Percentiles rank a stretch among this genome's conserved stretches.
These are phyloP conservation scores for Jasminum sambac DNA, from an alignment of 257 asterid genomes.

Conservation along the genomic window DNA sequence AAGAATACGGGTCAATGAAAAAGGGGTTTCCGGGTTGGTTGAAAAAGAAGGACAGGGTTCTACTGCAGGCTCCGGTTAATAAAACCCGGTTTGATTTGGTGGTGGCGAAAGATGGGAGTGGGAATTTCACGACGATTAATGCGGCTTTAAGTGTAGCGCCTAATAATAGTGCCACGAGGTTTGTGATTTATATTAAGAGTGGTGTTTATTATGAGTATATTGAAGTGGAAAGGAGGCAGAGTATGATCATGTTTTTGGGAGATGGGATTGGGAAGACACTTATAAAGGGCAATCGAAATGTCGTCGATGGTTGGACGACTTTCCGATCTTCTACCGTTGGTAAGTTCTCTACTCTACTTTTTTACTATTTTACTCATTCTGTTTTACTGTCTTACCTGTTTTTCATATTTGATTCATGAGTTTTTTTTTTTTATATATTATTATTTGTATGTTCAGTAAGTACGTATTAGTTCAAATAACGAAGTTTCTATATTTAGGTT, in stretches of 20 bases:
- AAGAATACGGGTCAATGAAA: constrained; percentile 42
- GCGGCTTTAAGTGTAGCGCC: constrained; percentile 74
- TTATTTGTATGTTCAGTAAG: too few species aligned
- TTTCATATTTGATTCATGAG: too few species aligned
- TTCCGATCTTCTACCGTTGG: constrained; percentile 91
- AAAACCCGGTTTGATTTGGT: constrained; percentile 40
- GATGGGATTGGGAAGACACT: constrained; percentile 88
- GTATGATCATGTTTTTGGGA: constrained; percentile 67
- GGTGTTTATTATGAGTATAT: constrained; percentile 91
- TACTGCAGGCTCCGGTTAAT: constrained; percentile 56
- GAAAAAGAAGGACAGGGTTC: constrained; percentile 48
- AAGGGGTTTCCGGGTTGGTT: constrained; percentile 74
- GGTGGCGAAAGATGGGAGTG: constrained; percentile 87
- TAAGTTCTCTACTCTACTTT: constrained; percentile 34
- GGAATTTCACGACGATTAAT: constrained; percentile 66
- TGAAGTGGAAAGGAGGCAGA: constrained; percentile 55
- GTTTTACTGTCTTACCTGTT: too few species aligned
- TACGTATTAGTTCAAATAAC: too few species aligned
- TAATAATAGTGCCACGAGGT: constrained; percentile 65
- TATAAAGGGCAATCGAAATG: constrained; percentile 88
- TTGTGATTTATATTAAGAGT: constrained; percentile 74
- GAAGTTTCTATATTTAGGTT: too few species aligned
- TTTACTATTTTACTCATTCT: too few species aligned
- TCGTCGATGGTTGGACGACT: constrained; percentile 92
- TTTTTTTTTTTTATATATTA: too few species aligned